Percentiles rank a stretch among this genome's conserved stretches.
Conservation (phyloP, 352 stramenopile species). For the Pythium insidiosum region DNA sequence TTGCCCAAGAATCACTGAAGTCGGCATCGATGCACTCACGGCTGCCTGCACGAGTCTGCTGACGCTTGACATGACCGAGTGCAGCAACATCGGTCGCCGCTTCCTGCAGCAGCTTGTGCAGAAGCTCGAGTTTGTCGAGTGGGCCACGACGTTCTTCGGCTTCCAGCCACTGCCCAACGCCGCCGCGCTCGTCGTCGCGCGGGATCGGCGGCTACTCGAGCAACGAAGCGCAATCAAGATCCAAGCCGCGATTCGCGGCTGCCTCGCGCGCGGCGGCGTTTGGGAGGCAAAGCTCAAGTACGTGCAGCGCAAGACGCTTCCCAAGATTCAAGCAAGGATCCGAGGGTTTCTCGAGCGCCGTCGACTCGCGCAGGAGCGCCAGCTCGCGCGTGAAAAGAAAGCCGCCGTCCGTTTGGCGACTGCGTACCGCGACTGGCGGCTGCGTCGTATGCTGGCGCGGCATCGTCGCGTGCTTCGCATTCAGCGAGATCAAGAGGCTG, state of each 20-base stretch:
- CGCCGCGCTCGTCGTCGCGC: constrained; percentile 50
- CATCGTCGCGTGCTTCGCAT: constrained; percentile 46
- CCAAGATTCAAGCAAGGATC: constrained; percentile 71
- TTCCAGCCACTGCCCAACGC: constrained; percentile 82
- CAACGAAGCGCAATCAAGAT: constrained; percentile 53
- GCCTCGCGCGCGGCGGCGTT: constrained; percentile 62
- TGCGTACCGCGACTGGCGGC: constrained; percentile 39
- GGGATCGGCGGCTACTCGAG: constrained; percentile 39
- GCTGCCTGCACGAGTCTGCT: constrained; percentile 61
- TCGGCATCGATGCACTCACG: constrained; percentile 54
- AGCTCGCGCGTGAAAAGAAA: constrained; percentile 18
- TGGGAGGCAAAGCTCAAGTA: constrained; percentile 60
- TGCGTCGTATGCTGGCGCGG: constrained; percentile 40
- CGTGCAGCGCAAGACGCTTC: constrained; percentile 52
- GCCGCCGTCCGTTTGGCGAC: constrained; percentile 33
- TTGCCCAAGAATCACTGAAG: constrained; percentile 66
- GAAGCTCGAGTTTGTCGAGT: constrained; percentile 80
- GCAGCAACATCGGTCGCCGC: constrained; percentile 48
- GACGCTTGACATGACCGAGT: constrained; percentile 82
- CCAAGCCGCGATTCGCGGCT: constrained; percentile 77
- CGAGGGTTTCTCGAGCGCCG: constrained; percentile 72
- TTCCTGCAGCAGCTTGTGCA: constrained; percentile 69
- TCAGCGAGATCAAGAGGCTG: constrained; percentile 41
- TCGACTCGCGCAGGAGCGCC: constrained; percentile 18
- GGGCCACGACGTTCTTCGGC: constrained; percentile 74